Evolutionary conservation across 2,329 filamentous ascomycete genomes (phyloP), one percentile per base, ranked within the genome.

Genomic region (Nemania serpens): DNA sequence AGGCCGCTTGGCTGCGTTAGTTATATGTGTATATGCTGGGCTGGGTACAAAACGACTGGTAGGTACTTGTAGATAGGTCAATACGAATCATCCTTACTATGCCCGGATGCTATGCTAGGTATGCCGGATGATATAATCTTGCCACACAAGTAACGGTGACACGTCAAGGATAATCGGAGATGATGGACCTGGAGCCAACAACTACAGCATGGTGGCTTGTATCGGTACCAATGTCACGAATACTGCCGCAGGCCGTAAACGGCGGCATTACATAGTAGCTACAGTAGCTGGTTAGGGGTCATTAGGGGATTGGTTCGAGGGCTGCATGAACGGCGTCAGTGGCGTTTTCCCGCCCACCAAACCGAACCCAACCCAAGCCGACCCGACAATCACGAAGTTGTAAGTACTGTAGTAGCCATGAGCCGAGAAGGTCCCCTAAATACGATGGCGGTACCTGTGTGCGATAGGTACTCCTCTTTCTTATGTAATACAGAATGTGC

Each of bases 41-140:
- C 17, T 9, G 13, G 20, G 15, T 25, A 25, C 20, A n/a, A 17
- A 5, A 11, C n/a, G n/a, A 29, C 25, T 29, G 25, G 7, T 29
- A n/a, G 22, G 20, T 13, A n/a, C n/a, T n/a, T n/a, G n/a, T n/a
- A n/a, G n/a, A n/a, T n/a, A n/a, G 50, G 50, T 18, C 46, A 29
- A 59, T 49, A 49, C 45, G 42, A 10, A 10, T n/a, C n/a, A 11
- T 45, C 15, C 37, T 43, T 36, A 34, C 18, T 47, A 37, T 17
- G 25, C 36, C 11, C 11, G 11, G 36, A 39, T 39, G 11, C 36
- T 39, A 5, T 39, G 36, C n/a, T n/a, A n/a, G n/a, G 11, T 45
- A 37, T 50, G 4, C 37, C 39, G n/a, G 22, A 51, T 62, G 54
- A 62, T 50, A 62, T 62, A 62, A 62, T 51, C 49, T 51, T 50